Percentiles rank a stretch among this genome's conserved stretches.
phyloP scores from a whole-genome alignment of 2,329 filamentous ascomycete species.

The Fusarium burgessii region DNA sequence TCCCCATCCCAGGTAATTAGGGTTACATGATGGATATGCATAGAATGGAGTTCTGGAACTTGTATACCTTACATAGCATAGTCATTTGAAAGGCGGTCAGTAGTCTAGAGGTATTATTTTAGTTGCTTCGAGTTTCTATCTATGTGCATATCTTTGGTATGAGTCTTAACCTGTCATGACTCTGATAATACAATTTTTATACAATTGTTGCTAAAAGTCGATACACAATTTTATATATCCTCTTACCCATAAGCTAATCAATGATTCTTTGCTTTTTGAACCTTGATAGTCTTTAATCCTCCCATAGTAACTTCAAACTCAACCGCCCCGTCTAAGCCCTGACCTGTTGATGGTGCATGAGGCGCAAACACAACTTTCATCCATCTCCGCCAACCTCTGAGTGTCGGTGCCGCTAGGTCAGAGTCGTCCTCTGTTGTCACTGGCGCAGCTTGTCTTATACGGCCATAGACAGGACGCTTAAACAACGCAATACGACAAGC shows the following conservation, averaged over 20 bases:
- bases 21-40: constrained; percentile 14
- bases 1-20: constrained; percentile 67
- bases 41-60: constrained; percentile 35
- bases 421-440: constrained; percentile 54
- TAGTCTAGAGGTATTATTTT: constrained; percentile 25
- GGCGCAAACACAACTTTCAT: constrained; percentile 92
- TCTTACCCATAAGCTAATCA: not conserved
- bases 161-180: not conserved
- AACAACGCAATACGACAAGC: constrained; percentile 84
- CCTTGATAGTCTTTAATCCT: constrained; percentile 62
- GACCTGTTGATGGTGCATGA: constrained; percentile 70
- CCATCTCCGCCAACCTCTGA: constrained; percentile 76
- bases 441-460: constrained; percentile 52
- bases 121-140: constrained; percentile 4
- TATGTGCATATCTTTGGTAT: not conserved
- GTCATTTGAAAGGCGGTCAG: constrained; percentile 19
- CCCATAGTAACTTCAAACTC: constrained; percentile 82
- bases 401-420: constrained; percentile 58
- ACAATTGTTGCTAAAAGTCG: not conserved
- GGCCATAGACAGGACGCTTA: constrained; percentile 71
- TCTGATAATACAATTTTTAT: not conserved
- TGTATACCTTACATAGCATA: constrained; percentile 36
- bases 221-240: not conserved
- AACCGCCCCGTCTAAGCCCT: constrained; percentile 63
- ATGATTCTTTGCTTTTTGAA: constrained; percentile 12